phyloP scores from a whole-genome alignment of 2,329 filamentous ascomycete species.

The Fragosphaeria purpurea region DNA sequence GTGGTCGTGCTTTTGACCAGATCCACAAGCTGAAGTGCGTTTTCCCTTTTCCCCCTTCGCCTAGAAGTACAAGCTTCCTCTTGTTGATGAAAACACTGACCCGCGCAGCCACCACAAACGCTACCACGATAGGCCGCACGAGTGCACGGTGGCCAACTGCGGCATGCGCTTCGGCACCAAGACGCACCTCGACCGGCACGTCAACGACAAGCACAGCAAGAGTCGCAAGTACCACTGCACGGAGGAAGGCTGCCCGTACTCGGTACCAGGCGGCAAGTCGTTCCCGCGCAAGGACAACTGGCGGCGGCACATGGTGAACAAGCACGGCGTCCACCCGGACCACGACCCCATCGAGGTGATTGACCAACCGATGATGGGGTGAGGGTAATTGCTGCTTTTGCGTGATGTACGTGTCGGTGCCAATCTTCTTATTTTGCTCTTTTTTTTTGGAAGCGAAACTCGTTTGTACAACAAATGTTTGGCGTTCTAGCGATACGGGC shows the following conservation, averaged over 20 bases:
- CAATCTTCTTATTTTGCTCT: background rate
- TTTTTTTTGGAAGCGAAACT: background rate
- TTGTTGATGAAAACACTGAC: background rate
- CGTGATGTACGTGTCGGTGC: background rate
- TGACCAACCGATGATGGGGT: slow-evolving; percentile 25
- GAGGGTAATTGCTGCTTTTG: too few species aligned
- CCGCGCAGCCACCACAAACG: slow-evolving; percentile 43
- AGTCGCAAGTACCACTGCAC: slow-evolving; percentile 51
- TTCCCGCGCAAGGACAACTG: slow-evolving; percentile 55
- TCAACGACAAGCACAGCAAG: slow-evolving; percentile 52
- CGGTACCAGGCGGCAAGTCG: slow-evolving; percentile 44
- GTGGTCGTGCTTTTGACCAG: slow-evolving; percentile 41
- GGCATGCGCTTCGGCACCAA: slow-evolving; percentile 50
- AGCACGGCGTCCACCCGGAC: slow-evolving; percentile 31
- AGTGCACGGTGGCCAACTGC: slow-evolving; percentile 33
- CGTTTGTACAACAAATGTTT: background rate
- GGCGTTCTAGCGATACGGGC: too few species aligned
- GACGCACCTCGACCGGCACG: slow-evolving; percentile 51
- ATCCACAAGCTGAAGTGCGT: slow-evolving; percentile 49
- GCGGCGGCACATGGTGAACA: slow-evolving; percentile 53
- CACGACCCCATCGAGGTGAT: slow-evolving; percentile 35
- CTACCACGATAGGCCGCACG: slow-evolving; percentile 48
- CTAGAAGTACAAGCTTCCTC: too few species aligned
- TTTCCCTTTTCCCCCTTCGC: too few species aligned
- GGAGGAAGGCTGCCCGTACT: slow-evolving; percentile 44